Evolutionary conservation across 2,329 filamentous ascomycete genomes (phyloP).

Genomic region (Diaporthe aspalathi): DNA sequence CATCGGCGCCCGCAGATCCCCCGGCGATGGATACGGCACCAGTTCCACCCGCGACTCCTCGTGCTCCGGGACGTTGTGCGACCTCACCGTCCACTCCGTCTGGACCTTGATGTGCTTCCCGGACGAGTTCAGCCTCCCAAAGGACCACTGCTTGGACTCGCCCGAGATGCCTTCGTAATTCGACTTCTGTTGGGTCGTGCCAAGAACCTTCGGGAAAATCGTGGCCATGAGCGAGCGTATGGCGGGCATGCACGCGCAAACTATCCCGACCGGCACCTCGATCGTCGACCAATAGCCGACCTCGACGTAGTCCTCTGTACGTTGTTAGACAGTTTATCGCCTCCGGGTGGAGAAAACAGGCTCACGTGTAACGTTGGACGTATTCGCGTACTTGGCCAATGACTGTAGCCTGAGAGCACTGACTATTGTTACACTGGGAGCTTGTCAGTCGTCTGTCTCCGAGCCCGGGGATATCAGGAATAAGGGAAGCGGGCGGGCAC

Average conservation of each 20-base stretch:
- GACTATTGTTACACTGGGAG: conserved; percentile 45
- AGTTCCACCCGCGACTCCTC: conserved; percentile 2
- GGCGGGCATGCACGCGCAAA: conserved; percentile 50
- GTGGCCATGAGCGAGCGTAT: conserved; percentile 47
- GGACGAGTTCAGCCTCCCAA: conserved; percentile 20
- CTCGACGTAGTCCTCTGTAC: conserved; percentile 40
- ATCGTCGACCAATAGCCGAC: conserved; percentile 48
- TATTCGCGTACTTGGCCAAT: conserved; percentile 38
- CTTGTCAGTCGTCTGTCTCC: neutral
- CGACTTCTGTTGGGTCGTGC: conserved; percentile 42
- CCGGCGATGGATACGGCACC: neutral
- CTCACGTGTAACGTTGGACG: conserved; percentile 37
- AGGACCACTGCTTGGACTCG: conserved; percentile 38
- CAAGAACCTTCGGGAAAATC: conserved; percentile 45
- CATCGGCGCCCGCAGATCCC: neutral
- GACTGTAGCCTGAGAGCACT: conserved; percentile 41
- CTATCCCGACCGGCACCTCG: conserved; percentile 49
- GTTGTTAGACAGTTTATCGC: neutral
- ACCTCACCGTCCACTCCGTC: conserved; percentile 46
- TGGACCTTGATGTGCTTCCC: conserved; percentile 45
- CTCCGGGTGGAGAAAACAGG: neutral
- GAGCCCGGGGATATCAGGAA: neutral
- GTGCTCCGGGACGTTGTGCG: conserved; percentile 12
- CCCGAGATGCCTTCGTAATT: conserved; percentile 32
- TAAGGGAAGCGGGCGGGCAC: neutral